Evolutionary conservation across 164 flowering plant genomes (phyloP).

Genomic region (Piper betle): DNA sequence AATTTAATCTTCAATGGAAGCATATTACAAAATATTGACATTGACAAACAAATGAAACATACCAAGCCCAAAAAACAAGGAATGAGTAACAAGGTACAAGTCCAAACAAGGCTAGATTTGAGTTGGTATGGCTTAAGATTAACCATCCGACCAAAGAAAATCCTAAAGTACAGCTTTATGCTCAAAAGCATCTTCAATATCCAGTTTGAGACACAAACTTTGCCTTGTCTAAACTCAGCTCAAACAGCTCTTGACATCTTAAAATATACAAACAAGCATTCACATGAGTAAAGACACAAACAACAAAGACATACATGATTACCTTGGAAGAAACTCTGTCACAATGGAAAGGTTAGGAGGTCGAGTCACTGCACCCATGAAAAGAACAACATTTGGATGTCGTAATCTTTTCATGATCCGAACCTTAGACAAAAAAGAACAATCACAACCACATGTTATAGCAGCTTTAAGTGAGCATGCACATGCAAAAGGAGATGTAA

Average conservation of each 20-base stretch:
- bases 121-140: no score
- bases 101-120: background rate
- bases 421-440: slow-evolving; percentile 26
- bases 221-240: no score
- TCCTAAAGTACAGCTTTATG: no score
- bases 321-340: slow-evolving; percentile 99
- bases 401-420: slow-evolving; percentile 80
- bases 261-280: background rate
- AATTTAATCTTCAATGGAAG: background rate
- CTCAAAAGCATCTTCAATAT: no score
- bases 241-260: no score
- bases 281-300: no score
- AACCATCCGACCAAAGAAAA: no score
- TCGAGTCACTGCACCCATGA: slow-evolving; percentile 98
- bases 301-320: background rate
- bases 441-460: background rate
- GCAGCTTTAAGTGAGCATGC: background rate
- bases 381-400: slow-evolving; percentile 98
- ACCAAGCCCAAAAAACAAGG: background rate
- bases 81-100: background rate
- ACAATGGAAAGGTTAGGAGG: slow-evolving; percentile 90
- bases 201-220: no score
- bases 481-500: background rate
- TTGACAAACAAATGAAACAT: no score
- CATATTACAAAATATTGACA: background rate